Base-by-base conservation (phyloP, 352 stramenopile species). In the Pythium scleroteichum region DNA sequence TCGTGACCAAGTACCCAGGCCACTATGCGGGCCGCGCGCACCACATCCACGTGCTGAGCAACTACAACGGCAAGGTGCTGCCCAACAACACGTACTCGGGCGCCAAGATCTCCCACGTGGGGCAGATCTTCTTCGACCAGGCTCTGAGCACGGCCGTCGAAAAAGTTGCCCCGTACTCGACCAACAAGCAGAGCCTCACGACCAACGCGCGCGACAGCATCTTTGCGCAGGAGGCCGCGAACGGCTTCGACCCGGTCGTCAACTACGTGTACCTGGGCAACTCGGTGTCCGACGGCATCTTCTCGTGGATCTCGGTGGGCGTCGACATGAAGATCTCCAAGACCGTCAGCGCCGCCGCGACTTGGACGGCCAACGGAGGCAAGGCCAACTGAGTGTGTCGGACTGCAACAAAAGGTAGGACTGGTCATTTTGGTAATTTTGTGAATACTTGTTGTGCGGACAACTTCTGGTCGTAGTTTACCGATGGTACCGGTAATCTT, bases 281-380 rank as follows among this genome's bases (percentile, higher is more conserved):
- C 29, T 32, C 39, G 20, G 66, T 73, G 29, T 35, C 29, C 29
- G 29, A 35, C 22, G 68, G 64, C 26, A 59, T 73, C 13, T 46
- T 76, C 53, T 56, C 69, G 29, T 76, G 69, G 69, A 65, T 76
- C 55, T 73, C 69, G 0, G 40, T 73, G 24, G 68, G 68, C 20
- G 61, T 72, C 14, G 68, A 76, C 44, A 59, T 68, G 59, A 64
- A 53, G 23, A 14, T 23, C 6, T 39, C 65, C 4, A 52, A 68
- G 53, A 63, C 16, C 23, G 60, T 78, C 29, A 60, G 16, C 6
- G 62, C 57, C 35, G 69, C 69, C 6, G 64, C 69, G 16, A 72
- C 66, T 12, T 22, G 20, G 54, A 62, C 54, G 9, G 41, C 42
- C 1, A 42, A 47, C 20, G 54, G 54, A 12, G 54, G 54, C 20